A percentile compares a stretch with the other conserved stretches of the same genome.
Conservation (phyloP, 2,329 filamentous ascomycete species). For the Pseudopyricularia cyperi region DNA sequence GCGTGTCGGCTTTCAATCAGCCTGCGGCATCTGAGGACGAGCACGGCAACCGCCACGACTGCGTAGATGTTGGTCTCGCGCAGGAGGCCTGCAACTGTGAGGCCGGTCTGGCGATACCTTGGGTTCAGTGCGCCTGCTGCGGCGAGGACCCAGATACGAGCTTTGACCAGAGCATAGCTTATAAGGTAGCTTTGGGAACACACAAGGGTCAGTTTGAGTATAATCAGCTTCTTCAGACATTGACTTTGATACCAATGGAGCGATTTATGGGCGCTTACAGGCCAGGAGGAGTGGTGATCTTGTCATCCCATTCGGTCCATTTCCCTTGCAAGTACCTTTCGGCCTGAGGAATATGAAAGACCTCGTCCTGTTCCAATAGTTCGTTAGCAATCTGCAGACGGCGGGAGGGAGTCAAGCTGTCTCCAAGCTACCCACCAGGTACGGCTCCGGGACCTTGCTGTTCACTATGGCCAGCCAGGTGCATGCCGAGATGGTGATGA, state of each 20-base stretch:
- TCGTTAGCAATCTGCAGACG: not conserved
- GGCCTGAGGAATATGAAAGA: constrained; percentile 84
- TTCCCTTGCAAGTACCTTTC: constrained; percentile 70
- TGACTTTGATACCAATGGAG: not conserved
- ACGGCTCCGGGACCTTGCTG: constrained; percentile 34
- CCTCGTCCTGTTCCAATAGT: constrained; percentile 50
- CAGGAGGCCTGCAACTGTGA: constrained; percentile 14
- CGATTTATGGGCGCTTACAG: constrained; percentile 42
- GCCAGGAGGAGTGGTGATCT: constrained; percentile 92
- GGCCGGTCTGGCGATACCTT: not conserved
- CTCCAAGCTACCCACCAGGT: constrained; percentile 30
- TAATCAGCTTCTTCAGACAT: too few species aligned
- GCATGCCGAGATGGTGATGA: constrained; percentile 15
- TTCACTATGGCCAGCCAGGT: constrained; percentile 26
- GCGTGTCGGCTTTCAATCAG: constrained; percentile 27
- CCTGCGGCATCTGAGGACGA: constrained; percentile 38
- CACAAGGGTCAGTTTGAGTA: constrained; percentile 6
- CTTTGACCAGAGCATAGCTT: not conserved
- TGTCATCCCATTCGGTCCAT: constrained; percentile 79
- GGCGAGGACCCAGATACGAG: not conserved
- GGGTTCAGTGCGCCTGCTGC: not conserved
- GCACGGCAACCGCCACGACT: constrained; percentile 26
- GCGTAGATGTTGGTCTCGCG: constrained; percentile 34
- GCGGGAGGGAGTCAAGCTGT: not conserved
- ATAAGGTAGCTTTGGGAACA: constrained; percentile 11